These are phyloP conservation scores for Epichloe uncinata DNA, from an alignment of 2,329 filamentous ascomycete genomes.

Conservation along the genomic window DNA sequence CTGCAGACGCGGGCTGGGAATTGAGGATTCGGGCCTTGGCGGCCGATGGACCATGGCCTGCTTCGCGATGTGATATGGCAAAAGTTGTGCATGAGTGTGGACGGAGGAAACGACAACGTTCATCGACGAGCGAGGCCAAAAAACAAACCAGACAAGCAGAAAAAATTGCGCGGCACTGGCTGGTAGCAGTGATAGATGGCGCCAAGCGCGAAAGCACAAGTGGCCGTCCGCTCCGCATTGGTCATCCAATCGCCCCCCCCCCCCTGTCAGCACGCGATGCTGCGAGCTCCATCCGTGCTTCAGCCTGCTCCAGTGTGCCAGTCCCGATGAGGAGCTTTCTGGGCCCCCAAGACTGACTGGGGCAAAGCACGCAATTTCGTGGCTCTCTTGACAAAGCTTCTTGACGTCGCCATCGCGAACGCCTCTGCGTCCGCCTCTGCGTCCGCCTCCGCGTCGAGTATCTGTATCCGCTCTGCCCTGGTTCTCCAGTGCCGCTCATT, in stretches of 20 bases:
- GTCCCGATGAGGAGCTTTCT: background rate
- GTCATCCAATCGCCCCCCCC: background rate
- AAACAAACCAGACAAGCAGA: too few species aligned
- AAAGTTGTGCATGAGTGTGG: background rate
- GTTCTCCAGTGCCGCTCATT: background rate
- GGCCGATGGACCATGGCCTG: constrained; percentile 1
- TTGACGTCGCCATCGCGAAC: background rate
- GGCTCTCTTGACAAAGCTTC: constrained; percentile 12
- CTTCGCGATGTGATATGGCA: background rate
- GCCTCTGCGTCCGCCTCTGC: background rate
- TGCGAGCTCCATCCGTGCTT: background rate
- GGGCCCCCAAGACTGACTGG: constrained; percentile 13
- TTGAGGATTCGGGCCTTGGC: background rate
- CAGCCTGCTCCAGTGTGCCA: background rate
- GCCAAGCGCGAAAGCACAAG: background rate
- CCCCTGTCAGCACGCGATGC: constrained; percentile 6
- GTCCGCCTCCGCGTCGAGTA: background rate
- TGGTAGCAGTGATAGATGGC: too few species aligned
- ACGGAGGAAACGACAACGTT: background rate
- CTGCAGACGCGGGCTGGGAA: background rate
- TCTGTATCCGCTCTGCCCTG: background rate
- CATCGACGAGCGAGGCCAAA: too few species aligned
- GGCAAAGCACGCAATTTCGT: constrained; percentile 22
- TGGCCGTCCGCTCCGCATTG: background rate
- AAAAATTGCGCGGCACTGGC: background rate